Conservation (phyloP, 78 protist species). For the Speleostelium caveatum region DNA sequence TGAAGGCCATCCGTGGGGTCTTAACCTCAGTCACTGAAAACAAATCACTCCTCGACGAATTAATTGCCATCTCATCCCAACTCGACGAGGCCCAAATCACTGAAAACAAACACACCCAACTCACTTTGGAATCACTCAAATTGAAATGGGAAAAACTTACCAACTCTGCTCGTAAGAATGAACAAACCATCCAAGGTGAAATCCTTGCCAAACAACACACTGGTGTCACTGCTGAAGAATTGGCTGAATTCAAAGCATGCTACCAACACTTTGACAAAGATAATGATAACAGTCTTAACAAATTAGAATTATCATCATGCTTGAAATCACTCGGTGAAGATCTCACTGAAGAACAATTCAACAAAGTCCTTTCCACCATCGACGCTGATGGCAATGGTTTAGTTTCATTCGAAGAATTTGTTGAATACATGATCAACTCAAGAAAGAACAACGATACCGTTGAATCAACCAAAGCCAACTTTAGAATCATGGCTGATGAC, state of each 20-base stretch:
- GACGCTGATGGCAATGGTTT: constrained; percentile 50
- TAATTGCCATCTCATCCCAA: constrained; percentile 2
- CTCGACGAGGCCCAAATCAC: constrained; percentile 71
- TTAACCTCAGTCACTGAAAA: constrained; percentile 12
- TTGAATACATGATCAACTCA: constrained; percentile 51
- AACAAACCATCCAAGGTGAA: constrained; percentile 75
- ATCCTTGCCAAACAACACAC: constrained; percentile 74
- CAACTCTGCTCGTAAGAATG: constrained; percentile 16
- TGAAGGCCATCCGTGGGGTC: not conserved
- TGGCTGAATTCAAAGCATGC: constrained; percentile 77
- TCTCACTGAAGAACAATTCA: constrained; percentile 69
- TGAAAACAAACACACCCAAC: constrained; percentile 74
- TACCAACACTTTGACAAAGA: constrained; percentile 83
- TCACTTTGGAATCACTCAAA: constrained; percentile 67
- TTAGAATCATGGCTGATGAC: constrained; percentile 80
- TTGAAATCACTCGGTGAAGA: constrained; percentile 80
- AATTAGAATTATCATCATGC: constrained; percentile 74
- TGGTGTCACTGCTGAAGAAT: constrained; percentile 79
- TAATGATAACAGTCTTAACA: constrained; percentile 62
- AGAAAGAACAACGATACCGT: constrained; percentile 55
- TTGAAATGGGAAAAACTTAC: constrained; percentile 77
- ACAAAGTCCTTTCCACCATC: constrained; percentile 29
- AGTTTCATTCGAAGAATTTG: constrained; percentile 76
- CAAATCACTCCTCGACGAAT: constrained; percentile 53
- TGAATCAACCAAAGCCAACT: constrained; percentile 54